Evolutionary conservation across 176 grass and related monocot species (phyloP), one percentile per base, ranked within the genome.

Genomic region (Rhipidocladum racemiflorum): DNA sequence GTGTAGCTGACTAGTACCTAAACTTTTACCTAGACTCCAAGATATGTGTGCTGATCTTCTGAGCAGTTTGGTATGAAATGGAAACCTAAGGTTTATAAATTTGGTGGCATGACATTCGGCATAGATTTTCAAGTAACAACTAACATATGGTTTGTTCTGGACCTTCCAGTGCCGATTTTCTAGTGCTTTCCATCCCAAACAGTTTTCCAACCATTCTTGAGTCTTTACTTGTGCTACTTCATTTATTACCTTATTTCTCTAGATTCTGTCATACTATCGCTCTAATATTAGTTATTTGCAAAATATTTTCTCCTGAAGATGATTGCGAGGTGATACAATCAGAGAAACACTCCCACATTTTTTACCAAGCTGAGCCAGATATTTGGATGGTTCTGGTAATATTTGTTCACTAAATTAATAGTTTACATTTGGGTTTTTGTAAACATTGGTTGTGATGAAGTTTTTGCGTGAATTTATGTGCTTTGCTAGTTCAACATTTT

Each of bases 371-470:
- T 10, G 96, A 99, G 72, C 73, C 87, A 27, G 96, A 99, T 88
- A 91, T 99, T 84, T 99, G 96, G 96, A 95, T 99, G 85, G 85
- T 99, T 87, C 82, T 99, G 96, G 96, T 99, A 87, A 70, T 61
- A 9, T 8, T 5, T 76, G 34, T 45, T 85, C 27, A 75, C 17
- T 78, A 32, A 12, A 65, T 54, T 53, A 30, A 70, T 38, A 62
- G 1, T 77, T 56, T 55, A 34, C 9, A 11, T 15, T 8, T 48
- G 15, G 45, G 39, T 13, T 72, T 48, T 0, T 42, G 55, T 77
- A 51, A 36, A 55, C 45, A 70, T 48, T 35, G 4, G 53, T 35
- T 66, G 1, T 53, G 14, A 60, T 78, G 59, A 63, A 54, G 71
- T 27, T 42, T 65, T 72, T 79, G 17, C 17, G 2, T 32, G 42